A percentile compares a stretch with the other conserved stretches of the same genome.
Evolutionary conservation across 306 rosid genomes (phyloP).

Genomic region (Cajanus cajan): DNA sequence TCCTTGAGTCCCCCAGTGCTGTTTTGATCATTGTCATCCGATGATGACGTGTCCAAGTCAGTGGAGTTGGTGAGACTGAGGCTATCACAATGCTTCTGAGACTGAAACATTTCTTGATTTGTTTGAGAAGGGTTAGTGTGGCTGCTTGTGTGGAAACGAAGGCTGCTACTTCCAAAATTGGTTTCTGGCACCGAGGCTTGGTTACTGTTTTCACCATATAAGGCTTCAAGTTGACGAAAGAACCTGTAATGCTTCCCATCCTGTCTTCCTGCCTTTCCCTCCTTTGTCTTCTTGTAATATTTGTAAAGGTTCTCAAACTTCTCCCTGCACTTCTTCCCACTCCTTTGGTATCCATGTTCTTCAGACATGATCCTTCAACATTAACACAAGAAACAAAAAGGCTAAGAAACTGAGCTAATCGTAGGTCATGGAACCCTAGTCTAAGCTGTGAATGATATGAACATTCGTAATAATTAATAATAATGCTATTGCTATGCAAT

Average conservation of each 20-base stretch:
- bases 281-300: constrained; percentile 96
- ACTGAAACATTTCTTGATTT: constrained; percentile 47
- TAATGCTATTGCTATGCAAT: background rate
- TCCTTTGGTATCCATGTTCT: constrained; percentile 94
- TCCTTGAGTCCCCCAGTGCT: constrained; percentile 35
- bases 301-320: constrained; percentile 95
- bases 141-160: constrained; percentile 29
- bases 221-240: constrained; percentile 97
- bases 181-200: constrained; percentile 52
- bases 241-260: constrained; percentile 96
- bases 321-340: constrained; percentile 98
- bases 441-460: constrained; percentile 12
- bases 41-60: constrained; percentile 70
- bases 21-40: constrained; percentile 49
- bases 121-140: constrained; percentile 33
- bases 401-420: constrained; percentile 9
- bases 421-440: constrained; percentile 44
- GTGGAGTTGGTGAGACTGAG: constrained; percentile 83
- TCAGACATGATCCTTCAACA: constrained; percentile 79
- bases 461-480: constrained; percentile 19
- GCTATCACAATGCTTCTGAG: constrained; percentile 60
- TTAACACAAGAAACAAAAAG: background rate
- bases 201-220: constrained; percentile 73
- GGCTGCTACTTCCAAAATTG: constrained; percentile 41
- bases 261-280: constrained; percentile 96